Conservation (phyloP, 2,329 filamentous ascomycete genomes). For the Ramichloridium luteum region DNA sequence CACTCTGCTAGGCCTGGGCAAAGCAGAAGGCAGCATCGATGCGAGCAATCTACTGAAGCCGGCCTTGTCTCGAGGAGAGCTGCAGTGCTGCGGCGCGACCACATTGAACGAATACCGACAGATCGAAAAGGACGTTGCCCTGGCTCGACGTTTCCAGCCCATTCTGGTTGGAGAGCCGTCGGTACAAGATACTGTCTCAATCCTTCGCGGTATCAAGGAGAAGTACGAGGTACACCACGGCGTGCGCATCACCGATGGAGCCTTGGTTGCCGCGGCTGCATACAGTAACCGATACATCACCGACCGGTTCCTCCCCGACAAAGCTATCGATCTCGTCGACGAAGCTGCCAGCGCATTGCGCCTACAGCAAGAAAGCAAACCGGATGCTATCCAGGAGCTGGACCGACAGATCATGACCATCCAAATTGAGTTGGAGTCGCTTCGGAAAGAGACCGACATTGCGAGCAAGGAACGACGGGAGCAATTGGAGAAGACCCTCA, state of each 20-base stretch:
- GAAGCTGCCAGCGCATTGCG: conserved; percentile 85
- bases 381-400: conserved; percentile 81
- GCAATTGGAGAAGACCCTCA: conserved; percentile 67
- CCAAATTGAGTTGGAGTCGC: conserved; percentile 88
- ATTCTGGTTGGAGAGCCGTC: conserved; percentile 86
- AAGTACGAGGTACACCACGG: conserved; percentile 96
- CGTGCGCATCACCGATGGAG: conserved; percentile 84
- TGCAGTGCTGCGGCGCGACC: conserved; percentile 92
- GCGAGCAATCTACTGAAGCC: conserved; percentile 92
- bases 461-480: conserved; percentile 78
- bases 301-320: conserved; percentile 89
- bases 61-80: conserved; percentile 77
- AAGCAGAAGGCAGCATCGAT: conserved; percentile 92
- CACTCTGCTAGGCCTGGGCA: conserved; percentile 79
- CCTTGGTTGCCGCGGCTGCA: conserved; percentile 80
- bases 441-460: conserved; percentile 87
- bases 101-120: conserved; percentile 82
- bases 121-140: conserved; percentile 91
- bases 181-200: conserved; percentile 87
- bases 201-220: conserved; percentile 91
- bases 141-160: conserved; percentile 86
- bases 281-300: conserved; percentile 95
- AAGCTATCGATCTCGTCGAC: conserved; percentile 93
- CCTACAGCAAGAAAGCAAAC: conserved; percentile 91
- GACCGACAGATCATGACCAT: conserved; percentile 96